These are phyloP conservation scores for Fusarium tricinctum DNA, from an alignment of 2,329 filamentous ascomycete genomes.

Conservation along the genomic window DNA sequence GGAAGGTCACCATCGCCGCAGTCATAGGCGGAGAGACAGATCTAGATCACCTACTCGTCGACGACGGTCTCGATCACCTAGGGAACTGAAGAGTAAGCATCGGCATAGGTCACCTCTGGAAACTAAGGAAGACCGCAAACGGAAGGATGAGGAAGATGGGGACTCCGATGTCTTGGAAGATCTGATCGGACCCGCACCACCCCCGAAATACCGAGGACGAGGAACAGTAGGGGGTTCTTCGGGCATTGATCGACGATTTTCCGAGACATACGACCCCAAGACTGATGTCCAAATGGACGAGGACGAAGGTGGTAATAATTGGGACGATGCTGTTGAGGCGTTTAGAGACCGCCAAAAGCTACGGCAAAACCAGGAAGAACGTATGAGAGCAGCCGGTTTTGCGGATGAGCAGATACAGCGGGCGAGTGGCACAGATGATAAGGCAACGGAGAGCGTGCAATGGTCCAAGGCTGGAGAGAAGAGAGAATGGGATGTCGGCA, in stretches of 20 bases:
- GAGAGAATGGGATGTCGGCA: conserved; percentile 72
- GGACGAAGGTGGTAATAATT: conserved; percentile 70
- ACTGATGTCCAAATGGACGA: conserved; percentile 68
- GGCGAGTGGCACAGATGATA: conserved; percentile 70
- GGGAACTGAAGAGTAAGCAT: conserved; percentile 50
- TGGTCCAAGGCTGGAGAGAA: conserved; percentile 79
- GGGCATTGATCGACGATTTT: conserved; percentile 86
- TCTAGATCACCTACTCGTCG: conserved; percentile 49
- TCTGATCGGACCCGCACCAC: conserved; percentile 80
- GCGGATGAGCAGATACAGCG: conserved; percentile 77
- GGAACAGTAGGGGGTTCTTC: conserved; percentile 73
- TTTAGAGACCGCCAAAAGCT: conserved; percentile 84
- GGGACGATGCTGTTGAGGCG: conserved; percentile 84
- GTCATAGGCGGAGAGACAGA: conserved; percentile 42
- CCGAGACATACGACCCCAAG: conserved; percentile 71
- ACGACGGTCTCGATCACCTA: conserved; percentile 53
- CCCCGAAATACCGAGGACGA: conserved; percentile 71
- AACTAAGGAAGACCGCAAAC: conserved; percentile 33
- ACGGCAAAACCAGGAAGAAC: conserved; percentile 80
- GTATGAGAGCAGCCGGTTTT: conserved; percentile 83
- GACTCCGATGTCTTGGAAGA: conserved; percentile 80
- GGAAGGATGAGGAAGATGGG: conserved; percentile 34
- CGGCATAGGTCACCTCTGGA: conserved; percentile 52
- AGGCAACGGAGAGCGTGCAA: conserved; percentile 74
- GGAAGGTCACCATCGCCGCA: conserved; percentile 30